Base-by-base conservation (phyloP, 176 grass and related monocot species). In the Cenchrus purpureus region DNA sequence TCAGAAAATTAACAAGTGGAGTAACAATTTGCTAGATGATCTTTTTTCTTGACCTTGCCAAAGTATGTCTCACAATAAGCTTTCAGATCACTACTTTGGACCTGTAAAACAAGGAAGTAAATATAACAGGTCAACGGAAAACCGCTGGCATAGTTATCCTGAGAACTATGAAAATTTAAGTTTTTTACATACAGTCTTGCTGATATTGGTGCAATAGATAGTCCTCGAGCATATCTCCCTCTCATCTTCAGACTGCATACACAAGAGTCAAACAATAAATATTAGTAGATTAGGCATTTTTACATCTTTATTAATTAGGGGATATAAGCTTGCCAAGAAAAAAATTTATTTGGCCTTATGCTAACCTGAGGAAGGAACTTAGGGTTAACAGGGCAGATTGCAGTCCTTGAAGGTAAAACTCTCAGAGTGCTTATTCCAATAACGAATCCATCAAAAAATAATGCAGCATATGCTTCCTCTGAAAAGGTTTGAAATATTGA, bases 301-400 rank as follows among this genome's bases (percentile, higher is more conserved):
- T 59, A 16, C 25, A 69, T 25, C 14, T 59, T 51, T 28, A 50
- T 15, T 61, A 10, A 50, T 15, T 61, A 10, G 25, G 20, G 14
- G 25, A 31, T 10, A 54, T 54, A 76, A 67, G 29, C 32, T 54
- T 64, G n/a, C 29, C 12, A 90, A 64, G 52, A 37, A 62, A 68
- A 20, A 2, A 4, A 28, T 13, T 13, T 14, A 63, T 45, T 71
- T 17, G 28, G 0, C 7, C 11, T 31, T 72, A 14, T 66, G 11
- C 80, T 68, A 59, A 88, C 90, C 83, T 76, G 78, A 20, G 90
- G 90, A 63, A 88, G 86, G 85, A 88, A 86, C 68, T 16, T 73
- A 43, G 90, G 86, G 64, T 92, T 92, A 74, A 92, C 79, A 49
- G 90, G 90, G 15, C 78, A 48, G n/a, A 92, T 92, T 25, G 90